Evolutionary conservation across 164 flowering plant genomes (phyloP), one percentile per base, ranked within the genome.

Genomic region (Paratinospora sagittata): DNA sequence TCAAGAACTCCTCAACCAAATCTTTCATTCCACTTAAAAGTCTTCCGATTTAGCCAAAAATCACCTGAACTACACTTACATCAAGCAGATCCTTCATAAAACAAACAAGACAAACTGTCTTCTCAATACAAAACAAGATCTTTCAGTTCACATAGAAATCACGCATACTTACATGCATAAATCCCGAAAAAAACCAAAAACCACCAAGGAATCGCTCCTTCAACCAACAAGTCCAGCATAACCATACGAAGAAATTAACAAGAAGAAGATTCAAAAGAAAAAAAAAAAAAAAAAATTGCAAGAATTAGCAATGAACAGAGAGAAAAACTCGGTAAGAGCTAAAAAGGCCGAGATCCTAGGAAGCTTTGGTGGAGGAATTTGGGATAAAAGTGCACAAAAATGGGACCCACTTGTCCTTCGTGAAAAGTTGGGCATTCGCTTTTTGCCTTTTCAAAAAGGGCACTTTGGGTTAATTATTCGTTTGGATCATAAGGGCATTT

Each of bases 291-390:
- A 66, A 26, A 33, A 65, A 14, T 39, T 3, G 10, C 7, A 11
- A 39, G 43, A 39, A 39, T 11, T 39, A 39, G 43, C 43, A 39
- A 39, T 39, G 43, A 39, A 47, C 19, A 49, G 57, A 10, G 57
- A 49, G 57, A 49, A 21, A 52, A 21, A 52, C 49, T 43, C 49
- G 49, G 9, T 43, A 43, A 6, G 49, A 16, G 49, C 57, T 49
- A 12, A n/a, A 39, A 66, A 37, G 45, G 30, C 17, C 39, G 19
- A 66, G 52, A 41, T 66, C 11, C 52, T 41, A 27, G 69, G 58
- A 37, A 39, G 55, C 68, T 66, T 41, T 19, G 55, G 69, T 66
- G 69, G n/a, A n/a, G n/a, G n/a, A n/a, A n/a, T n/a, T n/a, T n/a
- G n/a, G n/a, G n/a, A n/a, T n/a, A n/a, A n/a, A n/a, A n/a, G n/a